Percentiles rank a stretch among this genome's conserved stretches.
Evolutionary conservation across 2,329 filamentous ascomycete genomes (phyloP).

Genomic region (Lasiodiplodia sp.): DNA sequence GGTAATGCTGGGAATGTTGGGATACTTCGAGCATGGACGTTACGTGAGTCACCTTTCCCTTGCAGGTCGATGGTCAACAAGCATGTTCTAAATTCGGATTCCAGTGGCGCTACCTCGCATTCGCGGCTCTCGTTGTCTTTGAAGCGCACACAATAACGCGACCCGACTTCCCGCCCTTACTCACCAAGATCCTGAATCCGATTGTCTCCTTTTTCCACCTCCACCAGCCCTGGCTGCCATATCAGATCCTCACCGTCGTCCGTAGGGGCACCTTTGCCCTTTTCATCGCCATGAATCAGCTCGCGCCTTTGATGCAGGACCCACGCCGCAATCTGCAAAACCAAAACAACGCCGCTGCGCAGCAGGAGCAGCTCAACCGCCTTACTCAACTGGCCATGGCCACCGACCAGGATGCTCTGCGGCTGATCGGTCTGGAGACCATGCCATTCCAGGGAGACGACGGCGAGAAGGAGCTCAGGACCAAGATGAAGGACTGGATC

Average conservation of each 20-base stretch:
- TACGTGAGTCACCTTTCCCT: constrained; percentile 48
- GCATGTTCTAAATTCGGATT: background rate
- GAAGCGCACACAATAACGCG: constrained; percentile 66
- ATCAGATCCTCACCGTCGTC: constrained; percentile 79
- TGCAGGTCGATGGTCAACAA: background rate
- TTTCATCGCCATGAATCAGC: constrained; percentile 34
- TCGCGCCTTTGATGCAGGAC: constrained; percentile 53
- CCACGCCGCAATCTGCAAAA: background rate
- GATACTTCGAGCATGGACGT: constrained; percentile 72
- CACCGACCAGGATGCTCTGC: constrained; percentile 72
- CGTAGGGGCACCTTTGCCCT: constrained; percentile 76
- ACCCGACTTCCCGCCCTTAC: constrained; percentile 53
- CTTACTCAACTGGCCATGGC: constrained; percentile 67
- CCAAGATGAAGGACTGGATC: constrained; percentile 83
- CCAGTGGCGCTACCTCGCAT: constrained; percentile 58
- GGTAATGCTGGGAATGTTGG: constrained; percentile 68
- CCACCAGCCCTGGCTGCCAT: constrained; percentile 77
- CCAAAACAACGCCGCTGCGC: constrained; percentile 31
- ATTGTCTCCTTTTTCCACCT: constrained; percentile 49
- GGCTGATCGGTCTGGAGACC: constrained; percentile 79
- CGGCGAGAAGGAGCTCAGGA: constrained; percentile 68
- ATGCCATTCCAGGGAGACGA: constrained; percentile 80
- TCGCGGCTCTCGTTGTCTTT: constrained; percentile 62
- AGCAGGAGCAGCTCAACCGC: constrained; percentile 71
- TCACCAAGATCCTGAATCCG: constrained; percentile 58